A percentile compares a stretch with the other conserved stretches of the same genome.
phyloP scores from a whole-genome alignment of 2,329 filamentous ascomycete genomes.

The Penicillium sp. region DNA sequence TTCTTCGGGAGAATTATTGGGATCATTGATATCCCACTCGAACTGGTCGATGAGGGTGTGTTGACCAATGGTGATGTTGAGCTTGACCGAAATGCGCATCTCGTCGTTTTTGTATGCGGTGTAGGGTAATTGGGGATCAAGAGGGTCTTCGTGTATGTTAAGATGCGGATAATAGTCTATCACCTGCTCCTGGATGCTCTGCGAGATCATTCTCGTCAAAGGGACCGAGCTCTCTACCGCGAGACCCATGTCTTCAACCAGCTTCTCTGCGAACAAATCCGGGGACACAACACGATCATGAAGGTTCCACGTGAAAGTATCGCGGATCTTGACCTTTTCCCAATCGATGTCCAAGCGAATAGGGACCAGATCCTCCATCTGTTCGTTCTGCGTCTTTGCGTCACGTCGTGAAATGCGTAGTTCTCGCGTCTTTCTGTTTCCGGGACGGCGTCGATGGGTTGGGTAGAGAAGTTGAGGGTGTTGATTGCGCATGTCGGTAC shows the following conservation, averaged over 20 bases:
- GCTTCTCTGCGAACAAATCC: slow-evolving; percentile 80
- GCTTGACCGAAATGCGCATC: slow-evolving; percentile 92
- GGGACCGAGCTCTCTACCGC: slow-evolving; percentile 63
- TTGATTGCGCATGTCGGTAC: slow-evolving; percentile 69
- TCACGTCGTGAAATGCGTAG: slow-evolving; percentile 77
- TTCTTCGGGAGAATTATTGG: slow-evolving; percentile 88
- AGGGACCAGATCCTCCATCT: slow-evolving; percentile 87
- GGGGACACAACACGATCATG: slow-evolving; percentile 81
- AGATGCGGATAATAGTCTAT: slow-evolving; percentile 92
- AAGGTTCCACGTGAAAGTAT: slow-evolving; percentile 98
- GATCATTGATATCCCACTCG: slow-evolving; percentile 98
- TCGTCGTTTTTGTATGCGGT: slow-evolving; percentile 97
- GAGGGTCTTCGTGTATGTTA: slow-evolving; percentile 81
- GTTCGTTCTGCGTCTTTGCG: slow-evolving; percentile 80
- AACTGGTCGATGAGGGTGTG: slow-evolving; percentile 96
- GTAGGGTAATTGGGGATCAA: slow-evolving; percentile 88
- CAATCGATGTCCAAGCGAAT: slow-evolving; percentile 90
- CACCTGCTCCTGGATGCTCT: slow-evolving; percentile 81
- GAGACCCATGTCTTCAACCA: slow-evolving; percentile 82
- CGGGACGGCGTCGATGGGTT: slow-evolving; percentile 69
- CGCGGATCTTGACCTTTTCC: slow-evolving; percentile 91
- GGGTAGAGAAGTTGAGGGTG: slow-evolving; percentile 76
- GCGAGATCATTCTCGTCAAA: slow-evolving; percentile 63
- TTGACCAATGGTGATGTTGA: slow-evolving; percentile 95
- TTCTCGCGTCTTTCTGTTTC: slow-evolving; percentile 70